Conservation (phyloP, 1,284 basidiomycete species). For the Stereum hirsutum region DNA sequence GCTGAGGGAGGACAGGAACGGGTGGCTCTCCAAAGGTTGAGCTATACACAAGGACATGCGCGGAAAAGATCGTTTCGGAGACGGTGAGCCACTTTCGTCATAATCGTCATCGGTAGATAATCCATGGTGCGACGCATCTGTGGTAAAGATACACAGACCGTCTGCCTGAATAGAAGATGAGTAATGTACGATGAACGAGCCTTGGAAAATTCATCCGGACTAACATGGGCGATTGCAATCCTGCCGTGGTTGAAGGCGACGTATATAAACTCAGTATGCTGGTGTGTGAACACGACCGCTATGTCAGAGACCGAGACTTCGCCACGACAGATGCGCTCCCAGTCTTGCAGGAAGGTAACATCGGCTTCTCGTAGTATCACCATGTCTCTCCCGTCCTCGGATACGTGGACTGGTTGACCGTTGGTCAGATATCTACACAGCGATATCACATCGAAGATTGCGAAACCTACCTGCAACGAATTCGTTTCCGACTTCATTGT, state of each 20-base stretch:
- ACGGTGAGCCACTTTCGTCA: constrained; percentile 9
- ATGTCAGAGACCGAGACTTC: constrained; percentile 25
- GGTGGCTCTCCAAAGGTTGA: constrained; percentile 20
- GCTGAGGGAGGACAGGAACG: too few species aligned
- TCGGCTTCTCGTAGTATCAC: constrained; percentile 37
- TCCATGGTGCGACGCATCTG: constrained; percentile 13
- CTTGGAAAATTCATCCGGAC: constrained; percentile 11
- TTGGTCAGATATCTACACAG: neutral
- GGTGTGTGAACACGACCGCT: constrained; percentile 24
- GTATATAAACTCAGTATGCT: constrained; percentile 23
- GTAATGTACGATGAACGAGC: neutral
- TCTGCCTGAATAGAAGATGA: neutral
- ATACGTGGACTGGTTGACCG: constrained; percentile 43
- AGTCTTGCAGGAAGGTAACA: constrained; percentile 44
- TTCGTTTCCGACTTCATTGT: too few species aligned
- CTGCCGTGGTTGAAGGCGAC: constrained; percentile 43
- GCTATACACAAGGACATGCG: constrained; percentile 29
- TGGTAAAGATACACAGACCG: constrained; percentile 14
- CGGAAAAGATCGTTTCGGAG: constrained; percentile 21
- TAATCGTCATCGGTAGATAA: constrained; percentile 1
- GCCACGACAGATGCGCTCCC: constrained; percentile 31
- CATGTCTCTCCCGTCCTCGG: constrained; percentile 45
- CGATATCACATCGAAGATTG: constrained; percentile 1
- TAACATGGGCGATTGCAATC: constrained; percentile 41
- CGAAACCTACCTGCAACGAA: constrained; percentile 13